phyloP scores from a whole-genome alignment of 495 filamentous ascomycete species.

The Lasiosphaeria hispida region DNA sequence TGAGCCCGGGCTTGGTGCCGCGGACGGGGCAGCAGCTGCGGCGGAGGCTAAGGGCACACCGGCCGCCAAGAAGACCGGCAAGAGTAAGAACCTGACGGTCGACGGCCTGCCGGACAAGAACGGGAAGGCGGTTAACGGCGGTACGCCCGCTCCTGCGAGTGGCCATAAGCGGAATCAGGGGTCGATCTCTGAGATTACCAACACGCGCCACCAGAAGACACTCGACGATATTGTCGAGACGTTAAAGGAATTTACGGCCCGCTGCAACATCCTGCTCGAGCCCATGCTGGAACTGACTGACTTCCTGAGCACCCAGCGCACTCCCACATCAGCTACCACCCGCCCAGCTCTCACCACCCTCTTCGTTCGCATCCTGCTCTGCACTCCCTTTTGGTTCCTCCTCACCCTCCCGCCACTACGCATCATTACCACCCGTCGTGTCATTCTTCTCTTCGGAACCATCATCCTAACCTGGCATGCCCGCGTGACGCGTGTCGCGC shows the following conservation, averaged over 20 bases:
- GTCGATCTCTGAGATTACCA: conserved; percentile 56
- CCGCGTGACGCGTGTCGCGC: conserved; percentile 76
- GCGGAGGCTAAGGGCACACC: conserved; percentile 21
- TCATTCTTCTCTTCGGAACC: conserved; percentile 77
- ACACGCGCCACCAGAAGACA: conserved; percentile 71
- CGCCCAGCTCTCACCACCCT: conserved; percentile 85
- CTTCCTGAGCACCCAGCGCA: conserved; percentile 88
- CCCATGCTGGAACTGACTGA: conserved; percentile 85
- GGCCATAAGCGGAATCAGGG: conserved; percentile 42
- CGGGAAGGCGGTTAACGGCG: conserved; percentile 38
- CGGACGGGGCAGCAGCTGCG: conserved; percentile 12
- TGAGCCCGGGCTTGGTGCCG: conserved; percentile 33
- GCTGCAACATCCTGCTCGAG: conserved; percentile 89
- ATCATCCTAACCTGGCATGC: conserved; percentile 87
- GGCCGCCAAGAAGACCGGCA: conserved; percentile 21
- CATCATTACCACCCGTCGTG: conserved; percentile 82
- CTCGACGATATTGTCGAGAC: conserved; percentile 96
- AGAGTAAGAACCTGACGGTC: conserved; percentile 33
- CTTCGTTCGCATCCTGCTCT: conserved; percentile 81
- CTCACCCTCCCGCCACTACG: conserved; percentile 77
- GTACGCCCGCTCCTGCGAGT: conserved; percentile 41
- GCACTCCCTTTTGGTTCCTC: conserved; percentile 83
- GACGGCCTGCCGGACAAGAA: conserved; percentile 47
- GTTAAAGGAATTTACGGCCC: conserved; percentile 77
- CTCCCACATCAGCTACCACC: conserved; percentile 88